Base-by-base conservation (phyloP, 2,329 filamentous ascomycete species). In the Calonectria multiphialidica region DNA sequence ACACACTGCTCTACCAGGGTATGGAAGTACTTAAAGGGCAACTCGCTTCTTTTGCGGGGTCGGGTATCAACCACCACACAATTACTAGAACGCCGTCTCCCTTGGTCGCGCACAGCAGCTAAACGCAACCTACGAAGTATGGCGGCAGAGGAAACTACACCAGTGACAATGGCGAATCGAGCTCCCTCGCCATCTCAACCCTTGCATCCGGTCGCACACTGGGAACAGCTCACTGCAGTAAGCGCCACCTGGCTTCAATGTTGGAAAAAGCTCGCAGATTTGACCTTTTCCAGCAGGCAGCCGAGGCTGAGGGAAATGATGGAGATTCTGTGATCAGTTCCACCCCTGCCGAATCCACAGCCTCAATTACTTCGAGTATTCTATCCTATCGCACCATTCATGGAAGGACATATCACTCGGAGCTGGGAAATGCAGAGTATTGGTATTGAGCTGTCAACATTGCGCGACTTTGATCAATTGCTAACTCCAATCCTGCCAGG, bases 301-400 rank as follows among this genome's bases (percentile, higher is more conserved):
- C 1, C 28, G 21, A 18, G 12, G 40, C 25, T 23, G 28, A 25
- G 10, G n/a, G 21, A n/a, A 23, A 55, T 7, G 65, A 67, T 23
- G 40, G 40, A 2, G 40, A 67, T 8, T 66, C 63, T 1, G 12
- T 37, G 16, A 23, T 55, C n/a, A 42, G 30, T 23, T 30, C 35
- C 5, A n/a, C 35, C 12, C 45, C n/a, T 16, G n/a, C 23, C 33
- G 50, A 57, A n/a, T 79, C 77, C 1, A 79, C 77, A 0, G 70
- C 70, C 13, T 78, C 77, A 3, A 75, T 79, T 16, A 66, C 76
- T 5, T 76, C 75, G 0, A 78, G 74, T 16, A 78, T 79, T 1
- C 74, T 79, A 0, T 69, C 70, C 2, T 79, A 78, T 18, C 68
- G 77, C 1, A 75, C 71, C 1, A 77, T 79, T 2, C 68, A 79